These are phyloP conservation scores for Phytophthora hybrid DNA, from an alignment of 352 stramenopile species.

Conservation along the genomic window DNA sequence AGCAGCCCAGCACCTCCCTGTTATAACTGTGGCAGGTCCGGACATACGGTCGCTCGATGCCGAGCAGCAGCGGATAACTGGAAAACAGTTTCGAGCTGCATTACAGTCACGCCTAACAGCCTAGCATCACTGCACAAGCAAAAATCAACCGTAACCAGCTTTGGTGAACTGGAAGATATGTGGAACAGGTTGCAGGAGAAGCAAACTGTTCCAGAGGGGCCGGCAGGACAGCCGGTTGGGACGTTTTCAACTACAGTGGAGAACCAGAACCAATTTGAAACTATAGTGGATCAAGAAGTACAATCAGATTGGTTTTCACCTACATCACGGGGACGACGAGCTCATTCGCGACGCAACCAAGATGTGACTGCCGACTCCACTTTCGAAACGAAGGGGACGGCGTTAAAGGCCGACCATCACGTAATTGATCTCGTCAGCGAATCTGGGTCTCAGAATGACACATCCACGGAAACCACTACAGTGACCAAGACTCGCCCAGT, in stretches of 20 bases:
- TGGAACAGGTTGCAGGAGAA: slow-evolving; percentile 2
- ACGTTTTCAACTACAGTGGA: too few species aligned
- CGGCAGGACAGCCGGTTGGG: neutral
- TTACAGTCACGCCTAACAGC: neutral
- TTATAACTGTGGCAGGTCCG: slow-evolving; percentile 4
- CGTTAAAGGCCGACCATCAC: neutral
- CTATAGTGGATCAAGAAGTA: too few species aligned
- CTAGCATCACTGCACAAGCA: neutral
- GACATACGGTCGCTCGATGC: slow-evolving; percentile 1
- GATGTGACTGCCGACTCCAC: neutral
- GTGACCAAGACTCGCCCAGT: neutral
- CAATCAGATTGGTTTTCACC: too few species aligned
- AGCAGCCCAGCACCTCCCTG: neutral
- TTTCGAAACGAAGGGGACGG: neutral
- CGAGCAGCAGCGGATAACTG: neutral
- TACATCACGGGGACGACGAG: too few species aligned
- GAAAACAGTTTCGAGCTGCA: neutral
- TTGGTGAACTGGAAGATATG: slow-evolving; percentile 6
- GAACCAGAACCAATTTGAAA: too few species aligned
- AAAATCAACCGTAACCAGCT: slow-evolving; percentile 1
- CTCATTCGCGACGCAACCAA: neutral
- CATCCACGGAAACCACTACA: neutral
- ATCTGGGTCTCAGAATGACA: neutral
- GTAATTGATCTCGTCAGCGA: neutral
- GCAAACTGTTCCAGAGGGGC: neutral